Evolutionary conservation across 2,329 filamentous ascomycete species (phyloP), one percentile per base, ranked within the genome.

Genomic region (Cladophialophora bantiana): DNA sequence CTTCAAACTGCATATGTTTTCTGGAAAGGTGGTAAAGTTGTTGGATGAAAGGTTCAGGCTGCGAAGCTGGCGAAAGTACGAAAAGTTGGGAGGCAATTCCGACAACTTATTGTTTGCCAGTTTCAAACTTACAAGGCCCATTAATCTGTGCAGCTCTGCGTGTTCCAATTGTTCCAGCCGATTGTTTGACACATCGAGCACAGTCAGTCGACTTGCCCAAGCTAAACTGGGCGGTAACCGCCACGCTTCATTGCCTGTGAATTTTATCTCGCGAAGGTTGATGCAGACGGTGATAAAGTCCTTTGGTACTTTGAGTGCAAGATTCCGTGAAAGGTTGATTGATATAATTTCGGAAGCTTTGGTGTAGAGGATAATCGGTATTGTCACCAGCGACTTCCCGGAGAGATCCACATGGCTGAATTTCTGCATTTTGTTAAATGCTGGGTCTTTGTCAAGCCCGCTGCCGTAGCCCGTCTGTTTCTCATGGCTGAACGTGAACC

Each of bases 241-340:
- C 77, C 91, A 89, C 2, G 94, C 92, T 77, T 99, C 95, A 74
- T 98, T 98, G 75, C 93, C 94, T 73, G 92, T 93, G 78, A 91
- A 99, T 75, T 96, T 97, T 83, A 99, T 95, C 77, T 99, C 95
- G 59, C 94, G 89, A 20, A 99, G 83, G 74, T 94, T 93, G 72
- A 90, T 89, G 80, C 95, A 99, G 34, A 92, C 91, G 77, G 96
- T 93, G 63, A 99, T 94, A 76, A 99, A 99, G 78, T 99, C 95
- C 75, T 93, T 93, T 0, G 95, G 95, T 13, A 99, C 89, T 73
- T 97, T 93, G 34, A 99, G 84, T 0, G 93, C 95, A 53, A 98
- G 82, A 73, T 99, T 99, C 42, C 92, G 88, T 0, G 95, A 98
- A 9, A 99, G 83, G 75, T 99, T 98, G 45, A 99, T 85, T 0